Percentiles rank a stretch among this genome's conserved stretches.
Evolutionary conservation across 768 basidiomycete genomes (phyloP).

Genomic region (Termitomyces sp.): DNA sequence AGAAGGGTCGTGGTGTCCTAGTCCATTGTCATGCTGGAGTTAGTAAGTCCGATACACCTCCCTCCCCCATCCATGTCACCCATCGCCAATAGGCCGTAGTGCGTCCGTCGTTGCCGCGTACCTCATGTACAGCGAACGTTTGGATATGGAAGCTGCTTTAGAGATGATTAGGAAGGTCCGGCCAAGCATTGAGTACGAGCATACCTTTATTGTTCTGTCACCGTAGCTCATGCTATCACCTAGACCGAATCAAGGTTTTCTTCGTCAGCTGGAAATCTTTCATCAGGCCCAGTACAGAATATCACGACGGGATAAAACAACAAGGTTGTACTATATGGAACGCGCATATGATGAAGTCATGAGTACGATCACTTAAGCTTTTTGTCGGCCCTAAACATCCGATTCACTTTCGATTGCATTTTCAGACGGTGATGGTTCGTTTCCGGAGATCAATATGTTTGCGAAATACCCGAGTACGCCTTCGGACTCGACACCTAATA

Average conservation of each 20-base stretch:
- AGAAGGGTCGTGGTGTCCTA: slow-evolving; percentile 71
- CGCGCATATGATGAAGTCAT: slow-evolving; percentile 68
- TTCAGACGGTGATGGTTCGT: slow-evolving; percentile 70
- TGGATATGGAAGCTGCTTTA: slow-evolving; percentile 58
- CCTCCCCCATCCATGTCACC: background rate
- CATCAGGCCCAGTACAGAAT: slow-evolving; percentile 68
- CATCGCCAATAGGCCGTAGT: slow-evolving; percentile 57
- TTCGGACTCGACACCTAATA: slow-evolving; percentile 52
- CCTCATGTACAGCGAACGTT: slow-evolving; percentile 68
- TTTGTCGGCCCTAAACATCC: slow-evolving; percentile 15
- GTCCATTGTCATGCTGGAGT: slow-evolving; percentile 91
- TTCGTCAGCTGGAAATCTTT: slow-evolving; percentile 77
- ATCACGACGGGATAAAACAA: slow-evolving; percentile 59
- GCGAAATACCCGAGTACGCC: slow-evolving; percentile 68
- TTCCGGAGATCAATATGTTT: slow-evolving; percentile 67
- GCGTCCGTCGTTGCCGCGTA: slow-evolving; percentile 85
- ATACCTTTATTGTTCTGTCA: background rate
- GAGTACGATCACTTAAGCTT: slow-evolving; percentile 45
- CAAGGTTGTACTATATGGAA: slow-evolving; percentile 82
- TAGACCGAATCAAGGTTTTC: slow-evolving; percentile 86
- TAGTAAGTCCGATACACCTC: slow-evolving; percentile 45
- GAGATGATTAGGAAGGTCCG: slow-evolving; percentile 62
- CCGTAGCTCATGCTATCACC: background rate
- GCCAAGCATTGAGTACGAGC: slow-evolving; percentile 60
- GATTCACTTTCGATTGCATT: background rate